Percentiles rank a stretch among this genome's conserved stretches.
Conservation (phyloP, 169 alveolate genomes). For the Eimeria acervulina region DNA sequence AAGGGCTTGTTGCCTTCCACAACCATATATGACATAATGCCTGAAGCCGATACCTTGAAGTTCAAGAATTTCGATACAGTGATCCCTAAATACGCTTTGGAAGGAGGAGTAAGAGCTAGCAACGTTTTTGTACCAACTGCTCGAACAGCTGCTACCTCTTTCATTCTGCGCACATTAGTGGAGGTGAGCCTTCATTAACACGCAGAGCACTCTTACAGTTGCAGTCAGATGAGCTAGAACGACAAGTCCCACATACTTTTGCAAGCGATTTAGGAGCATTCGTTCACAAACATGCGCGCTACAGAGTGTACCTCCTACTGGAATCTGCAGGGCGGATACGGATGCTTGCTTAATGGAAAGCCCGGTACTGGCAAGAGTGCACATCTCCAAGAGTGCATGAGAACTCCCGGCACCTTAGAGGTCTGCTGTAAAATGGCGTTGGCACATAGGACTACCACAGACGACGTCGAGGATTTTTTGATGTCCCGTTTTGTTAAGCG, state of each 20-base stretch:
- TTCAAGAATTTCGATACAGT: slow-evolving; percentile 91
- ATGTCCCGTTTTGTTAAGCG: slow-evolving; percentile 92
- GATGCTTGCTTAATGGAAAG: slow-evolving; percentile 93
- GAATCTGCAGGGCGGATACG: slow-evolving; percentile 53
- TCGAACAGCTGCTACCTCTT: slow-evolving; percentile 93
- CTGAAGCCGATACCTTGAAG: slow-evolving; percentile 24
- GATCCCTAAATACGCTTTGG: slow-evolving; percentile 91
- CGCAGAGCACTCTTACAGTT: not conserved
- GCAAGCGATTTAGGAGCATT: not conserved
- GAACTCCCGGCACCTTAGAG: slow-evolving; percentile 83
- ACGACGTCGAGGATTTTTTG: slow-evolving; percentile 93
- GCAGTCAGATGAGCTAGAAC: not conserved
- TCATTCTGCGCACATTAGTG: slow-evolving; percentile 90
- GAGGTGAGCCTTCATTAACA: slow-evolving; percentile 87
- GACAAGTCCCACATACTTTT: not conserved
- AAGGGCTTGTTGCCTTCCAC: slow-evolving; percentile 10
- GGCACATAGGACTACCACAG: slow-evolving; percentile 95
- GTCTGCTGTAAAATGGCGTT: slow-evolving; percentile 92
- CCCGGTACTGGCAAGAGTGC: slow-evolving; percentile 97
- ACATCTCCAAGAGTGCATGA: slow-evolving; percentile 92
- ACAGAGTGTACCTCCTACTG: not conserved
- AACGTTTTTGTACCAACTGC: slow-evolving; percentile 95
- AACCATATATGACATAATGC: slow-evolving; percentile 39
- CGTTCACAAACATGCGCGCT: not conserved
- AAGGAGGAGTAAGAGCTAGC: slow-evolving; percentile 92